phyloP scores from a whole-genome alignment of 345 rosid genomes.

The Brassica napus region Da-Ae NC_063441.1:20937001-20937500 shows the following conservation, averaged over 20 bases:
- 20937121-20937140: slow-evolving; percentile 56
- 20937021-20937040: background rate
- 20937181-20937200: slow-evolving; percentile 2
- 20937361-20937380: background rate
- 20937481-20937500: no score
- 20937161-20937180: background rate
- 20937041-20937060: slow-evolving; percentile 26
- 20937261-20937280: slow-evolving; percentile 40
- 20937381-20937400: background rate
- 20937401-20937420: background rate
- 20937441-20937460: background rate
- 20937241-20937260: background rate
- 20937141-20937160: slow-evolving; percentile 44
- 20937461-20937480: no score
- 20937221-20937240: background rate
- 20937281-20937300: slow-evolving; percentile 81
- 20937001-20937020: slow-evolving; percentile 7
- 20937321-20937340: slow-evolving; percentile 75
- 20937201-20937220: background rate
- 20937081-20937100: slow-evolving; percentile 21
- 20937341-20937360: slow-evolving; percentile 92
- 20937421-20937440: background rate
- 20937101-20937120: slow-evolving; percentile 37
- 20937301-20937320: slow-evolving; percentile 95
- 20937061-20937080: slow-evolving; percentile 29